A percentile compares a stretch with the other conserved stretches of the same genome.
Evolutionary conservation across 1,284 basidiomycete species (phyloP).

Genomic region (Erythrobasidium hasegawianum): DNA sequence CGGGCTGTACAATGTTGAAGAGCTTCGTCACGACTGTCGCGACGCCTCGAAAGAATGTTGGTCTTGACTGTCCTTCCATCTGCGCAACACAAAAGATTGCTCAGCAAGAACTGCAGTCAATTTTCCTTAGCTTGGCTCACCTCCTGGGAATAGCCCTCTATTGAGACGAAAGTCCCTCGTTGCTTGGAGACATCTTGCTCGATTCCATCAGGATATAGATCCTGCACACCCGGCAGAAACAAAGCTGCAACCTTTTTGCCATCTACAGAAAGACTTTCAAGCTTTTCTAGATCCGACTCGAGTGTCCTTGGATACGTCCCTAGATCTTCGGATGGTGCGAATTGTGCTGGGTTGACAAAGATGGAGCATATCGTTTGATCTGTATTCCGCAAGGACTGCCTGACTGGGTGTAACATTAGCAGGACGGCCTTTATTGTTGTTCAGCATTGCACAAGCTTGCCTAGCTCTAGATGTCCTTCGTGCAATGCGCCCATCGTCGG

Average conservation of each 20-base stretch:
- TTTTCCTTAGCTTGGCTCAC: not conserved
- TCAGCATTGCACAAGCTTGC: constrained; percentile 51
- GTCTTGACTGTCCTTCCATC: constrained; percentile 79
- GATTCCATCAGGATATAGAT: constrained; percentile 88
- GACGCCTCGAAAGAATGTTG: constrained; percentile 92
- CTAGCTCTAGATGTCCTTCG: constrained; percentile 83
- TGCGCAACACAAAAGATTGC: constrained; percentile 51
- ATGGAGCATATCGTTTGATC: constrained; percentile 88
- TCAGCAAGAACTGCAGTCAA: not conserved
- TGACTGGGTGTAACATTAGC: constrained; percentile 48
- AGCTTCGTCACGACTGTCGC: constrained; percentile 93
- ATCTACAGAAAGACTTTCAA: constrained; percentile 57
- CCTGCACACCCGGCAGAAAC: constrained; percentile 68
- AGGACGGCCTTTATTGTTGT: not conserved
- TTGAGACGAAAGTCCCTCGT: constrained; percentile 83
- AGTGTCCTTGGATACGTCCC: constrained; percentile 81
- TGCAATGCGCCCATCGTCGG: constrained; percentile 98
- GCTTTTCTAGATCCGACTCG: constrained; percentile 54
- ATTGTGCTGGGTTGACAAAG: constrained; percentile 97
- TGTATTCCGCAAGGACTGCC: constrained; percentile 67
- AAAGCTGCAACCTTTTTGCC: constrained; percentile 56
- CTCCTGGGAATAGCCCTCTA: constrained; percentile 64
- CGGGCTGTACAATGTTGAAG: constrained; percentile 90
- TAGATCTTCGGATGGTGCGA: constrained; percentile 92
- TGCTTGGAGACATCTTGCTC: constrained; percentile 70